A percentile compares a stretch with the other conserved stretches of the same genome.
phyloP scores from a whole-genome alignment of 2,329 filamentous ascomycete genomes.

The Aspergillus uvarum region DNA sequence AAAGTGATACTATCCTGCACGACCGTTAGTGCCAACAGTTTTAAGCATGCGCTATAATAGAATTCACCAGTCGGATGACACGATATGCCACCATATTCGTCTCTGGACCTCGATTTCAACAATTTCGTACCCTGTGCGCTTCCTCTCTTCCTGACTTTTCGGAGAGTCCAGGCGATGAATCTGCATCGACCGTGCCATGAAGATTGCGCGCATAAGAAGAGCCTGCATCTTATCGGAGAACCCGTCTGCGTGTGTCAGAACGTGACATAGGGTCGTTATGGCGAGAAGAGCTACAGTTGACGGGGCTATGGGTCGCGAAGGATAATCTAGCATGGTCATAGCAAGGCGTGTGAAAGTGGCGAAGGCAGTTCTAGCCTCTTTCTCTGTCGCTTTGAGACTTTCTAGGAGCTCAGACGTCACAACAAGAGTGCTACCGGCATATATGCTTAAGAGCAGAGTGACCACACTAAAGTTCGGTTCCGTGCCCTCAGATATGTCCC shows the following conservation, averaged over 20 bases:
- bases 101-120: slow-evolving; percentile 7
- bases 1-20: slow-evolving; percentile 4
- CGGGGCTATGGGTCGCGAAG: neutral
- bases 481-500: neutral
- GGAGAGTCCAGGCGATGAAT: slow-evolving; percentile 5
- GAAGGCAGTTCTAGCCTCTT: neutral
- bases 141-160: neutral
- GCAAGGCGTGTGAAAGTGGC: slow-evolving; percentile 1
- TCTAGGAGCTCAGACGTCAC: neutral
- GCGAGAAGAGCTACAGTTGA: slow-evolving; percentile 5
- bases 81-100: slow-evolving; percentile 10
- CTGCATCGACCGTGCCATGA: slow-evolving; percentile 12
- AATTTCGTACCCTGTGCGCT: neutral
- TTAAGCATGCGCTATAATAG: neutral
- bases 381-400: neutral
- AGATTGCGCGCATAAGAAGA: slow-evolving; percentile 4
- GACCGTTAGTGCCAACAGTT: neutral
- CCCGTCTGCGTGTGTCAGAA: slow-evolving; percentile 4
- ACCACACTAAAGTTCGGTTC: neutral
- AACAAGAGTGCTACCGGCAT: slow-evolving; percentile 2
- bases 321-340: slow-evolving; percentile 5
- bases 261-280: slow-evolving; percentile 3
- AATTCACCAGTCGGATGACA: slow-evolving; percentile 7
- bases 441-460: slow-evolving; percentile 4
- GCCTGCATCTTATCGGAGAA: slow-evolving; percentile 5